A percentile compares a stretch with the other conserved stretches of the same genome.
Conservation (phyloP, 177 flowering plant species). For the Vitis hybrid region DNA sequence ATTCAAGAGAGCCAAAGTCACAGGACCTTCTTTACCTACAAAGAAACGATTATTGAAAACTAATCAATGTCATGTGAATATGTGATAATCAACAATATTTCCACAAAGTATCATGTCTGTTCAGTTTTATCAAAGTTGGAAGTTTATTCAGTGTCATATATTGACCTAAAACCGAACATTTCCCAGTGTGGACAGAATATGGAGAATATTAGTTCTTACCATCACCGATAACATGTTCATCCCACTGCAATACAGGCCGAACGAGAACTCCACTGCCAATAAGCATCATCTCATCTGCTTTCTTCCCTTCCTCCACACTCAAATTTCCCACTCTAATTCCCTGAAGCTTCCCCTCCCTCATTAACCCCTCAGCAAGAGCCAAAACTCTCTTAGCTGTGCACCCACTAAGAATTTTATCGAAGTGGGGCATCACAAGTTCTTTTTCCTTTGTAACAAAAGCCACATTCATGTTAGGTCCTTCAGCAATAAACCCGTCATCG, state of each 20-base stretch:
- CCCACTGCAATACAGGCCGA: constrained; percentile 83
- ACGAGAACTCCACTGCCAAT: constrained; percentile 85
- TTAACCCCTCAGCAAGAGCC: constrained; percentile 58
- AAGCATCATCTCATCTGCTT: constrained; percentile 88
- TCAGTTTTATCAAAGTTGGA: too few relatives aligned
- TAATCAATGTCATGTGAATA: too few relatives aligned
- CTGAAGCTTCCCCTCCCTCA: constrained; percentile 49
- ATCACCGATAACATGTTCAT: constrained; percentile 73
- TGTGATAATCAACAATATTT: too few relatives aligned
- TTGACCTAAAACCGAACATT: neutral
- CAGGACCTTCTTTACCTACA: constrained; percentile 82
- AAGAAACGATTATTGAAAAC: neutral
- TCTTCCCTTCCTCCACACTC: constrained; percentile 78
- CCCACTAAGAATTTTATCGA: constrained; percentile 81
- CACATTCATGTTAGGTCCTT: constrained; percentile 96
- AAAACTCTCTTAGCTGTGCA: constrained; percentile 85
- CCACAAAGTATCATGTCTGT: too few relatives aligned
- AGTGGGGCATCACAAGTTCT: constrained; percentile 73
- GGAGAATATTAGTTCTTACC: constrained; percentile 44
- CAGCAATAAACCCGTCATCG: constrained; percentile 71
- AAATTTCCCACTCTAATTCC: constrained; percentile 51
- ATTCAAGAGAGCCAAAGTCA: constrained; percentile 53
- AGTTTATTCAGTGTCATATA: too few relatives aligned
- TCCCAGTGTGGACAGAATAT: neutral
- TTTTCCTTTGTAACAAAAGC: constrained; percentile 69